Conservation (phyloP, 2,329 filamentous ascomycete genomes). For the Trichoderma cornu-damae region DNA sequence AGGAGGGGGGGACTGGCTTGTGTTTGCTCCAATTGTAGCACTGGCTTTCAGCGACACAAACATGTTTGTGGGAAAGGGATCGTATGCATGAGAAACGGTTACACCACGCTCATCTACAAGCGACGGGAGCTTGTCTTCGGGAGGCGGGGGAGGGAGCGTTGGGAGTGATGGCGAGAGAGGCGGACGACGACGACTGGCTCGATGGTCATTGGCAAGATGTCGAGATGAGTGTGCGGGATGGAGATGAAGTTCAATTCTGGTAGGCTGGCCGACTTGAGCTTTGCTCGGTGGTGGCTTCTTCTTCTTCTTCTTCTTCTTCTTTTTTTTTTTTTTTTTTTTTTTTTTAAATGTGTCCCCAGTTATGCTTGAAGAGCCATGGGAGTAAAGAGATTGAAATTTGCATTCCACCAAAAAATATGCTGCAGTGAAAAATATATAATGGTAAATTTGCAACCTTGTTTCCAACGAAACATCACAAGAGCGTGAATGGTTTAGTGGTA, state of each 20-base stretch:
- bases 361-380: too few species aligned
- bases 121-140: not conserved
- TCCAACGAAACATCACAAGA: conserved; percentile 13
- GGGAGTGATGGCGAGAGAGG: not conserved
- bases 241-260: too few species aligned
- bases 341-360: too few species aligned
- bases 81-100: not conserved
- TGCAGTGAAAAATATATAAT: not conserved
- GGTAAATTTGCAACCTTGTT: not conserved
- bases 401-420: not conserved
- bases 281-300: too few species aligned
- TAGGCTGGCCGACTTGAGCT: too few species aligned
- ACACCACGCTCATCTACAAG: not conserved
- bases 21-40: not conserved
- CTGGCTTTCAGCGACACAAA: not conserved
- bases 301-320: too few species aligned
- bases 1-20: too few species aligned
- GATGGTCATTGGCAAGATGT: not conserved
- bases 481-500: conserved; percentile 27
- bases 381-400: too few species aligned
- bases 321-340: too few species aligned
- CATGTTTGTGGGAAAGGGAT: not conserved
- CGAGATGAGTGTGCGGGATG: too few species aligned
- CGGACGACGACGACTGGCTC: too few species aligned
- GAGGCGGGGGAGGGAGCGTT: too few species aligned